These are phyloP conservation scores for Salinomyces thailandicus DNA, from an alignment of 2,329 filamentous ascomycete genomes.

Conservation along the genomic window DNA sequence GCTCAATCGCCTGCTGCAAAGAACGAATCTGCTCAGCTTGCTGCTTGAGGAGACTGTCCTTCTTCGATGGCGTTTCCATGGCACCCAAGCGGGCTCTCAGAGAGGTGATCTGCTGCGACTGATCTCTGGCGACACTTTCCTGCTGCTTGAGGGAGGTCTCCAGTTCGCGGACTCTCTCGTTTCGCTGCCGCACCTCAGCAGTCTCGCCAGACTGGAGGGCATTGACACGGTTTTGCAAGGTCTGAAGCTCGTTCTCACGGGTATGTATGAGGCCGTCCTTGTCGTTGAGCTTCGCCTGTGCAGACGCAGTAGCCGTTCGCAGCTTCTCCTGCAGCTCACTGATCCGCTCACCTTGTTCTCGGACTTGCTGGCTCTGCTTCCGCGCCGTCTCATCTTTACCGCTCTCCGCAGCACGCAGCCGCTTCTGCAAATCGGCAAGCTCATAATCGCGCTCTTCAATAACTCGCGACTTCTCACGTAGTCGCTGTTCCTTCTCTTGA, in stretches of 20 bases:
- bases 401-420: conserved; percentile 19
- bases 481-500: conserved; percentile 61
- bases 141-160: conserved; percentile 29
- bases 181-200: conserved; percentile 22
- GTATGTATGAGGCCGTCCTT: conserved; percentile 32
- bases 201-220: conserved; percentile 22
- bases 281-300: conserved; percentile 34
- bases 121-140: conserved; percentile 21
- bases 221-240: conserved; percentile 22
- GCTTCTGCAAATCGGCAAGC: conserved; percentile 33
- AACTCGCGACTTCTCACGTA: conserved; percentile 63
- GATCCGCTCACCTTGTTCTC: conserved; percentile 37
- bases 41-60: conserved; percentile 26
- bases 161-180: conserved; percentile 27
- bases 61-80: conserved; percentile 29
- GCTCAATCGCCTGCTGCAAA: conserved; percentile 24
- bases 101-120: conserved; percentile 22
- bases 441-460: conserved; percentile 68
- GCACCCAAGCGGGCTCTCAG: conserved; percentile 24
- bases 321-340: conserved; percentile 42
- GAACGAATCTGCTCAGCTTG: conserved; percentile 26
- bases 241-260: conserved; percentile 31
- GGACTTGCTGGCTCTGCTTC: conserved; percentile 45
- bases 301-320: conserved; percentile 28
- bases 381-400: conserved; percentile 18